Evolutionary conservation across 2,329 filamentous ascomycete genomes (phyloP), one percentile per base, ranked within the genome.

Genomic region (Mycocentrospora acerina): DNA sequence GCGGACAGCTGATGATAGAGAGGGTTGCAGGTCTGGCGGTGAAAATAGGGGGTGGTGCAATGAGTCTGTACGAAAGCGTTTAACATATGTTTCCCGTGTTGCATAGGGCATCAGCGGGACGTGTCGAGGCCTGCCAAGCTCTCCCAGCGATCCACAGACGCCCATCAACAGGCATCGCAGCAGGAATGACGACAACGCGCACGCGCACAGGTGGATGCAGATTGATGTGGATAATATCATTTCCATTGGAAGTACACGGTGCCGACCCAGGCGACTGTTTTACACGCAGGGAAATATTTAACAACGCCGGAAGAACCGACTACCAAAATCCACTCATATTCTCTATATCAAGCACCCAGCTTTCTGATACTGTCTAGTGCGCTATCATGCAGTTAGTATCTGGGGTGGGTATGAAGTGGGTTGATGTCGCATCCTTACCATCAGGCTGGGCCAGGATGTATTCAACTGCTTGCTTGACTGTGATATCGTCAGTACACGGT

Each of bases 361-460:
- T 35, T 30, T 28, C 35, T 31, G 39, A 49, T 40, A 31, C 37
- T 37, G 38, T 49, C 51, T 57, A 68, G 57, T 68, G 64, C 48
- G 66, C 66, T 68, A 22, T 26, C 15, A 6, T 7, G 9, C 24
- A 35, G 32, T 66, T 53, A 66, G 65, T 16, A 5, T n/a, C n/a
- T 9, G 8, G 4, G n/a, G 26, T 19, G 5, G 11, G 14, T 32
- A 18, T n/a, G n/a, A n/a, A 7, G 40, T 18, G 19, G 9, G 51
- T 44, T 80, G 4, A 25, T 13, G 15, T 24, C 31, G 24, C 19
- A 12, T 29, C 11, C 83, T 80, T 81, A 80, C 90, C 90, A 73
- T 95, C 90, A 64, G 90, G 90, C 78, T 95, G 90, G 72, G 81
- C 83, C 66, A 90, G 71, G 75, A 96, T 95, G 79, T 96, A 96